Conservation (phyloP, 169 alveolate genomes). For the Cytauxzoon felis region DNA sequence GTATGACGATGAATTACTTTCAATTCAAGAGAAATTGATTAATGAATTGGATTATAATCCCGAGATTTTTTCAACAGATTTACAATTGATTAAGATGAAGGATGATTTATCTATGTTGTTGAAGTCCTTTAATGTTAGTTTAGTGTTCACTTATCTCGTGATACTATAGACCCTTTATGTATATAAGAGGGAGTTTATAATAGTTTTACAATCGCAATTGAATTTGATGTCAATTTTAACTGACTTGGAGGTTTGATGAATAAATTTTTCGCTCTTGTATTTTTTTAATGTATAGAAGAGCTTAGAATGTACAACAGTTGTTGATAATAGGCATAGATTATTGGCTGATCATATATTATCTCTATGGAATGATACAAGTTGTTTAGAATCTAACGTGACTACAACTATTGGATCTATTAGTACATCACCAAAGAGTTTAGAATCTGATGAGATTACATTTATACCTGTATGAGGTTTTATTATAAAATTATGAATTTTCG, state of each 20-base stretch:
- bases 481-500: background rate
- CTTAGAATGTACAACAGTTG: background rate
- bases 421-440: too few relatives aligned
- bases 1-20: too few relatives aligned
- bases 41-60: too few relatives aligned
- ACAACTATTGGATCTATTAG: too few relatives aligned
- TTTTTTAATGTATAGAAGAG: background rate
- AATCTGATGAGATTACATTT: constrained; percentile 9
- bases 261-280: too few relatives aligned
- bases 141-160: too few relatives aligned
- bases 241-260: background rate
- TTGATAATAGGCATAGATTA: background rate
- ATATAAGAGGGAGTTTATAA: constrained; percentile 4
- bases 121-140: background rate
- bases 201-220: constrained; percentile 12
- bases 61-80: too few relatives aligned
- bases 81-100: too few relatives aligned
- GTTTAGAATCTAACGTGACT: background rate
- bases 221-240: background rate
- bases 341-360: background rate
- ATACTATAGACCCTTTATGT: background rate
- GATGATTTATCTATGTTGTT: too few relatives aligned
- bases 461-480: constrained; percentile 16
- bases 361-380: background rate
- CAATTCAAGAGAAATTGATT: too few relatives aligned